Conservation (phyloP, 2,329 filamentous ascomycete genomes). For the Pestalotiopsis sp. region DNA sequence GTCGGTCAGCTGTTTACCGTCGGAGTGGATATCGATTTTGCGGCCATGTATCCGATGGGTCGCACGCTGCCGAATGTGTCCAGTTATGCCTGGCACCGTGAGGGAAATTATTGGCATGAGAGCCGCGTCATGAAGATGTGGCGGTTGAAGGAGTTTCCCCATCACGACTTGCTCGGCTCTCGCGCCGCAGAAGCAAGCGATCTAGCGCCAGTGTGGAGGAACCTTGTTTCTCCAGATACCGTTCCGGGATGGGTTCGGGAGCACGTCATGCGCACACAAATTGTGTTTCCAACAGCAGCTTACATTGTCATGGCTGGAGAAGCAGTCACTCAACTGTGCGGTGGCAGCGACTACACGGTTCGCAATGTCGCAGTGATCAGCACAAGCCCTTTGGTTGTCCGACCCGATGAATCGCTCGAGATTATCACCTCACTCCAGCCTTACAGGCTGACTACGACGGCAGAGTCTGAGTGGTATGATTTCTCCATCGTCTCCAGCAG, state of each 20-base stretch:
- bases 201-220: slow-evolving; percentile 11
- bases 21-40: not conserved
- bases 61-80: slow-evolving; percentile 15
- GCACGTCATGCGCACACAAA: slow-evolving; percentile 19
- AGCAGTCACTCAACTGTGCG: slow-evolving; percentile 3
- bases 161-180: slow-evolving; percentile 12
- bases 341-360: slow-evolving; percentile 17
- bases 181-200: slow-evolving; percentile 8
- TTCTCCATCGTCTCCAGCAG: slow-evolving; percentile 30
- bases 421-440: slow-evolving; percentile 27
- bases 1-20: slow-evolving; percentile 4
- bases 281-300: slow-evolving; percentile 22
- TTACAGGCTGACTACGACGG: slow-evolving; percentile 21
- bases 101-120: not conserved
- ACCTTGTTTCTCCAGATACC: not conserved
- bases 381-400: slow-evolving; percentile 24
- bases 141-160: not conserved
- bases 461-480: slow-evolving; percentile 28
- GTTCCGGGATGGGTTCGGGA: slow-evolving; percentile 16
- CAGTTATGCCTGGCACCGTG: slow-evolving; percentile 17
- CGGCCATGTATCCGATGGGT: not conserved
- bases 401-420: slow-evolving; percentile 21
- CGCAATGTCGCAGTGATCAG: not conserved
- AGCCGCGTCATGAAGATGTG: slow-evolving; percentile 5
- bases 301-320: slow-evolving; percentile 21